Evolutionary conservation across 176 grass and related monocot species (phyloP), one percentile per base, ranked within the genome.

Genomic region (Microstegium vimineum): DNA sequence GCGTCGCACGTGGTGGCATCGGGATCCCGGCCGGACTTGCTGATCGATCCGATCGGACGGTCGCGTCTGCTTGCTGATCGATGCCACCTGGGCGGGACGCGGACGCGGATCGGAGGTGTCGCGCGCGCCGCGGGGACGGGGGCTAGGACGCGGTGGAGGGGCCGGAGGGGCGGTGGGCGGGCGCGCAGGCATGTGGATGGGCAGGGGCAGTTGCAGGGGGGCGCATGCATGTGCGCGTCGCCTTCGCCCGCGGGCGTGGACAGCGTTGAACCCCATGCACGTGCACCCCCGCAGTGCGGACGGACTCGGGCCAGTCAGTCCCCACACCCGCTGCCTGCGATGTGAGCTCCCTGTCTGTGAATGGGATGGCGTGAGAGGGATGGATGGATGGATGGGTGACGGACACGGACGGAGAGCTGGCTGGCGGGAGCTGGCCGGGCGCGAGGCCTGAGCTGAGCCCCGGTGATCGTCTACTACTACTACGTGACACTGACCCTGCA

Each of bases 241-340:
- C 46, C 46, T 2, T 81, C 84, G 61, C n/a, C 35, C 32, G 75
- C 60, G 76, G 38, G 25, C 77, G 77, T 68, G 77, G 77, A 75
- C 77, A 75, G 70, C 70, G 70, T 80, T 46, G 46, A 86, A 81
- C 60, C 77, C 70, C 77, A 86, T 81, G 84, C 84, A 86, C 77
- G 84, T 68, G 77, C 54, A 45, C 8, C 28, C 46, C 45, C 60
- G 67, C 77, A 73, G 68, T 31, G 40, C 33, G 41, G 22, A 28
- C 43, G 38, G 66, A 85, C 26, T 78, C 75, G n/a, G 30, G 54
- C 27, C 30, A 30, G 33, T 16, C 43, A 46, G 43, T 5, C 43
- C 43, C 43, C 43, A 46, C 18, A n/a, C 71, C 56, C 28, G 5
- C 62, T 34, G 32, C 18, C 10, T 40, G 66, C 3, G 66, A 66